Conservation (phyloP, 2,329 filamentous ascomycete genomes). For the Cladosporium austrohemisphaericum region DNA sequence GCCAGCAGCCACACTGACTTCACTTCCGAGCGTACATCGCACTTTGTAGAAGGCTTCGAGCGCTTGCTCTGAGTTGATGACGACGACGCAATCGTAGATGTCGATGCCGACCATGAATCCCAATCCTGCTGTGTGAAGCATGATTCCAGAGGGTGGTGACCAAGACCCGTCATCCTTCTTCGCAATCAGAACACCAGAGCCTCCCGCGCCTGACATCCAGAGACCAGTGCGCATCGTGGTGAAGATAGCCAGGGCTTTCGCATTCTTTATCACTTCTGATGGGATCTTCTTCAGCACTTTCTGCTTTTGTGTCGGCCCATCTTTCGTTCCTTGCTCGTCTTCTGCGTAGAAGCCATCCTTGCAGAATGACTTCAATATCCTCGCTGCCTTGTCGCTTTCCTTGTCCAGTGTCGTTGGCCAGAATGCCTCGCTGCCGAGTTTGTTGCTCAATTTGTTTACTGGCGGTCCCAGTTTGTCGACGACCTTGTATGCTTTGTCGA, state of each 20-base stretch:
- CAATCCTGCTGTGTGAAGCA: constrained; percentile 82
- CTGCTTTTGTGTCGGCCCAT: constrained; percentile 58
- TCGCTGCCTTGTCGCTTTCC: constrained; percentile 86
- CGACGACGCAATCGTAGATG: constrained; percentile 91
- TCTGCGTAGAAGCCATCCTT: constrained; percentile 69
- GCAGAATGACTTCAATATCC: constrained; percentile 87
- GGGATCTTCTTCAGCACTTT: constrained; percentile 79
- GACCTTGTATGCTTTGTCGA: constrained; percentile 68
- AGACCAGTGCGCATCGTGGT: constrained; percentile 92
- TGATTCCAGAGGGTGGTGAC: constrained; percentile 86
- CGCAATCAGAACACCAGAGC: constrained; percentile 81
- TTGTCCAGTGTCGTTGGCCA: constrained; percentile 83
- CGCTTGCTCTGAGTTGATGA: constrained; percentile 83
- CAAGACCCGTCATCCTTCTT: constrained; percentile 81
- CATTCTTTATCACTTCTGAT: constrained; percentile 75
- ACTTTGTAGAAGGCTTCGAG: constrained; percentile 79
- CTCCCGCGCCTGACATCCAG: constrained; percentile 87
- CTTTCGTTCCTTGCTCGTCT: constrained; percentile 40
- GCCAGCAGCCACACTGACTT: constrained; percentile 72
- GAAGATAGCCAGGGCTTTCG: constrained; percentile 87
- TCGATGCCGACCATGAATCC: constrained; percentile 90
- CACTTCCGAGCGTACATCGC: constrained; percentile 74
- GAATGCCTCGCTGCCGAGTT: constrained; percentile 75
- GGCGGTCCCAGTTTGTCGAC: constrained; percentile 64
- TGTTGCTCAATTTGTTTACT: constrained; percentile 77